Evolutionary conservation across 306 rosid genomes (phyloP).

Genomic region (Quercus engelmannii): DNA sequence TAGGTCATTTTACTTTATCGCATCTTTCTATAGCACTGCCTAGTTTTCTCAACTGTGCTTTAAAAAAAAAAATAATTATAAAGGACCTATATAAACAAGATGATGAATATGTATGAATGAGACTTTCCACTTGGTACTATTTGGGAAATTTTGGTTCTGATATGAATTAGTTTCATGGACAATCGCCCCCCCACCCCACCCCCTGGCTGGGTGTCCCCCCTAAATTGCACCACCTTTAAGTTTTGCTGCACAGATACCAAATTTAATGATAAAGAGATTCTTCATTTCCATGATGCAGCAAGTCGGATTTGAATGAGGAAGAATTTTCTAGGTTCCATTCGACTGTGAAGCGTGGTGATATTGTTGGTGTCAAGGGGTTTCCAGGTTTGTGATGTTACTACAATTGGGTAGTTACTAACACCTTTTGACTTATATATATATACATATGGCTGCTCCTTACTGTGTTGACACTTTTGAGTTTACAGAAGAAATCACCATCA

Average conservation of each 20-base stretch:
- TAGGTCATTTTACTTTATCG: background rate
- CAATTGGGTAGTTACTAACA: background rate
- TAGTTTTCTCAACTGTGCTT: background rate
- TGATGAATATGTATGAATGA: background rate
- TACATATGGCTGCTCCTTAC: no score
- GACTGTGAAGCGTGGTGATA: constrained; percentile 81
- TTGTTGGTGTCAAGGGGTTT: constrained; percentile 78
- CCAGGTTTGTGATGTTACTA: constrained; percentile 54
- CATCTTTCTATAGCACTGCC: background rate
- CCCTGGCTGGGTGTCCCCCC: no score
- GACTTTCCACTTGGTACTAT: background rate
- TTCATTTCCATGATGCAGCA: constrained; percentile 47
- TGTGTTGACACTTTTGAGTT: background rate
- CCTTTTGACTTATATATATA: no score
- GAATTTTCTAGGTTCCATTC: constrained; percentile 73
- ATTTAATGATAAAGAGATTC: background rate
- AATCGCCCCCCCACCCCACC: no score
- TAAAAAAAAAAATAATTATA: no score
- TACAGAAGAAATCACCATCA: background rate
- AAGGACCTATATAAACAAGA: background rate
- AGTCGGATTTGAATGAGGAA: constrained; percentile 53
- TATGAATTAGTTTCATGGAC: no score
- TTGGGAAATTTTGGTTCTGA: no score
- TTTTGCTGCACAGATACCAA: no score
- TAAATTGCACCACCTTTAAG: no score